Conservation (phyloP, 202 grass and related monocot species). For the Schoenoplectus tabernaemontani region DNA sequence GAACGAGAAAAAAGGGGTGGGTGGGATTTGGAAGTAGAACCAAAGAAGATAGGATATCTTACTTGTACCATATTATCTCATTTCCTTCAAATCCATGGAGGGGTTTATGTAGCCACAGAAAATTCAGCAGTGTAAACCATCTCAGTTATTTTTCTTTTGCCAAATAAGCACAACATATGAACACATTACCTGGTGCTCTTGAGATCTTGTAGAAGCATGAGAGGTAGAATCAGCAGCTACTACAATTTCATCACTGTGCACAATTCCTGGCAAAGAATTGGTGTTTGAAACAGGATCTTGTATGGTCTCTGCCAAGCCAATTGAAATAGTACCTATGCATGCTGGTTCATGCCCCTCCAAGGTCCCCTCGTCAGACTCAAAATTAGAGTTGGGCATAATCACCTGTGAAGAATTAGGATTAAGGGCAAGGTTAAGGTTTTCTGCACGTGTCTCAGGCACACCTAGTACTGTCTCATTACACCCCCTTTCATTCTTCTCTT, state of each 20-base stretch:
- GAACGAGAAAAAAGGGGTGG: no score
- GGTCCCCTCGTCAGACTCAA: background rate
- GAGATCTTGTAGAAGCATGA: background rate
- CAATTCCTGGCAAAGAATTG: background rate
- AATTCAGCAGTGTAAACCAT: background rate
- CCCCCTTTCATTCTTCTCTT: slow-evolving; percentile 2
- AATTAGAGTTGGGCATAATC: background rate
- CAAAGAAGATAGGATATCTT: no score
- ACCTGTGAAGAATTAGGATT: background rate
- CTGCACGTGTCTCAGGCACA: background rate
- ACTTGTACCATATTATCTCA: no score
- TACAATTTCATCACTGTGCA: slow-evolving; percentile 9
- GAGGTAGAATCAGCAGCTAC: background rate
- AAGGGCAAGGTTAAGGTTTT: slow-evolving; percentile 2
- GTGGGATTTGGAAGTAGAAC: no score
- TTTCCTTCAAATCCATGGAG: no score
- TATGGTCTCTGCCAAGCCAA: background rate
- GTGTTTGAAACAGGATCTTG: background rate
- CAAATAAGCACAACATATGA: background rate
- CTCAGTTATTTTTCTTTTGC: background rate
- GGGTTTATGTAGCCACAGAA: no score
- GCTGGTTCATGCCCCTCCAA: background rate
- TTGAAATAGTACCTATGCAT: background rate
- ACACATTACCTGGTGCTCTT: background rate
- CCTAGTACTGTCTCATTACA: no score